A percentile compares a stretch with the other conserved stretches of the same genome.
Conservation (phyloP, 2,329 filamentous ascomycete species). For the Fusarium caatingaense region DNA sequence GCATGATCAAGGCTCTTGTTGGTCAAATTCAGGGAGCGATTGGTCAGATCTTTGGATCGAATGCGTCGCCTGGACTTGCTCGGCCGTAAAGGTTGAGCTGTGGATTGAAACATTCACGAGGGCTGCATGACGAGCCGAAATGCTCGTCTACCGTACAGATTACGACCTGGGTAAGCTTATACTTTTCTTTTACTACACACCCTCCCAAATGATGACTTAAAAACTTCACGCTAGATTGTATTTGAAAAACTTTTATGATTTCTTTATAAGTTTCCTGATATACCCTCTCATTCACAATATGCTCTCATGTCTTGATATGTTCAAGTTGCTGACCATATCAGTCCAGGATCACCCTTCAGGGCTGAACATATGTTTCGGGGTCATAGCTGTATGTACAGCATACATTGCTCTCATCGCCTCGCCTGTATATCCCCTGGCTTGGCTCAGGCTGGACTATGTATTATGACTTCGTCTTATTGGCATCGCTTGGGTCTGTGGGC, state of each 20-base stretch:
- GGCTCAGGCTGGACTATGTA: neutral
- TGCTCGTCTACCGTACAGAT: neutral
- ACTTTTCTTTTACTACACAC: neutral
- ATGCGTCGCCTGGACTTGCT: slow-evolving; percentile 37
- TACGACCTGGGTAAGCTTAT: slow-evolving; percentile 21
- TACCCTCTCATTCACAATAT: neutral
- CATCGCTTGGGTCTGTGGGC: neutral
- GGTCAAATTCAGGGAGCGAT: slow-evolving; percentile 67
- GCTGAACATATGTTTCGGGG: neutral
- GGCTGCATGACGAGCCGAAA: neutral
- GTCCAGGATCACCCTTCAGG: rapidly evolving
- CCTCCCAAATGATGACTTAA: slow-evolving; percentile 53
- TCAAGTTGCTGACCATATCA: slow-evolving; percentile 22
- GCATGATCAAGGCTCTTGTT: slow-evolving; percentile 74
- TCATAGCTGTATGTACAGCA: neutral
- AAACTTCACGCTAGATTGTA: slow-evolving; percentile 61
- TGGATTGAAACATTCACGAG: neutral
- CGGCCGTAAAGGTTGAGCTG: slow-evolving; percentile 32
- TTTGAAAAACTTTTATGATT: slow-evolving; percentile 56
- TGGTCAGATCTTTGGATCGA: slow-evolving; percentile 55
- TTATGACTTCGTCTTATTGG: neutral
- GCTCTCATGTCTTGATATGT: neutral
- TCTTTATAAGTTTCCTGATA: slow-evolving; percentile 50
- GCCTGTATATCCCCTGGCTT: neutral
- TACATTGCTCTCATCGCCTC: neutral